Conservation (phyloP, 129 eudicot species). For the Dittrichia graveolens region DNA sequence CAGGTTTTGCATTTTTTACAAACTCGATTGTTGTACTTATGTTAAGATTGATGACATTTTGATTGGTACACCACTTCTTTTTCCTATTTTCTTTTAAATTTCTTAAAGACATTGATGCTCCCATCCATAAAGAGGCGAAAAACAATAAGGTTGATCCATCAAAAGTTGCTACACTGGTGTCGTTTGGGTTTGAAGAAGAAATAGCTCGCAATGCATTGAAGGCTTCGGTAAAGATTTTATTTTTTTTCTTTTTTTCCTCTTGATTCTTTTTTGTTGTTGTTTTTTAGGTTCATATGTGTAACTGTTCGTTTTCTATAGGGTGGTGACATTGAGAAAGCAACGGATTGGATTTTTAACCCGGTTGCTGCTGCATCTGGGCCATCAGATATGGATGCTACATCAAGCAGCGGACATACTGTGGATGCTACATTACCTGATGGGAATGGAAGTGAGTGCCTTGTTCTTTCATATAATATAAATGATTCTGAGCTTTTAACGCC, state of each 20-base stretch:
- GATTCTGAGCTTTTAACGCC: no score
- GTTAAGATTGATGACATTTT: neutral
- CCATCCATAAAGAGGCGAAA: slow-evolving; percentile 53
- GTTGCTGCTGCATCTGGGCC: slow-evolving; percentile 41
- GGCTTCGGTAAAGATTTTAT: slow-evolving; percentile 63
- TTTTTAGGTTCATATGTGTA: neutral
- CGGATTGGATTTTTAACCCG: slow-evolving; percentile 83
- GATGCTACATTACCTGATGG: slow-evolving; percentile 81
- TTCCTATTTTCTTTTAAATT: neutral
- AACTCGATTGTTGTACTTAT: neutral
- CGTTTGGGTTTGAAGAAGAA: slow-evolving; percentile 87
- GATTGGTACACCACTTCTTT: neutral
- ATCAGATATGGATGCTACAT: slow-evolving; percentile 70
- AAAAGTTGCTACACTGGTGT: slow-evolving; percentile 63
- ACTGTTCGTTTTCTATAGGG: slow-evolving; percentile 47
- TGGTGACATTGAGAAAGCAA: slow-evolving; percentile 88
- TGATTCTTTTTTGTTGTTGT: neutral
- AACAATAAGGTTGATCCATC: slow-evolving; percentile 65
- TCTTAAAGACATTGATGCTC: slow-evolving; percentile 79
- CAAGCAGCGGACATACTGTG: slow-evolving; percentile 48
- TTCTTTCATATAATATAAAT: neutral
- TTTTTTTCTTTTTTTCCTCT: neutral
- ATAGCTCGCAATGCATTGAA: slow-evolving; percentile 74
- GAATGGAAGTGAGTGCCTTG: slow-evolving; percentile 73
- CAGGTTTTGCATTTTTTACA: slow-evolving; percentile 53